A percentile compares a stretch with the other conserved stretches of the same genome.
phyloP scores from a whole-genome alignment of 768 basidiomycete species.

The Boletus subparvulus region DNA sequence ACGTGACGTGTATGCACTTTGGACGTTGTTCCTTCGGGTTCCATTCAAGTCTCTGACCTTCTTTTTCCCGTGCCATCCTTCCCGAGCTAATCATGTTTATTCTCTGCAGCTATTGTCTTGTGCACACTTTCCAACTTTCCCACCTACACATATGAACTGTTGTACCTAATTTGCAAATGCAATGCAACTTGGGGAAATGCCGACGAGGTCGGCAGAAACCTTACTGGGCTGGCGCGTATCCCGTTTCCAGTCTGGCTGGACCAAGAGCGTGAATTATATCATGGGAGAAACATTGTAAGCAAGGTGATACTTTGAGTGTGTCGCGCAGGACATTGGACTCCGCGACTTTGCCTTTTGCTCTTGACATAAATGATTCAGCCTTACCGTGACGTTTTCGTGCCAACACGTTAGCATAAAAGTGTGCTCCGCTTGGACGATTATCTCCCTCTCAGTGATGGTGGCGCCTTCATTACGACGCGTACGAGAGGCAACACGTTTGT shows the following conservation, averaged over 20 bases:
- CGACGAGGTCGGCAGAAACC: not conserved
- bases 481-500: constrained; percentile 11
- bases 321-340: not conserved
- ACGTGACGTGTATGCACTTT: constrained; percentile 61
- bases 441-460: constrained; percentile 14
- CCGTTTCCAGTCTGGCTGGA: not conserved
- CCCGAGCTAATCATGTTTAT: constrained; percentile 18
- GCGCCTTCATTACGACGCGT: constrained; percentile 19
- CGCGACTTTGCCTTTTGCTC: not conserved
- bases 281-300: not conserved
- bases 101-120: not conserved
- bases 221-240: not conserved
- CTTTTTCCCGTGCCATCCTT: not conserved
- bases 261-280: not conserved
- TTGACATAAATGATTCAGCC: constrained; percentile 1
- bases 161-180: constrained; percentile 19
- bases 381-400: not conserved
- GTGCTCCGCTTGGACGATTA: not conserved
- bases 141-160: constrained; percentile 1
- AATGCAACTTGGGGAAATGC: constrained; percentile 6
- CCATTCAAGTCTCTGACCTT: constrained; percentile 80
- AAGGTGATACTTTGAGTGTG: not conserved
- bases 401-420: constrained; percentile 3
- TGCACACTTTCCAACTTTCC: not conserved
- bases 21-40: constrained; percentile 66